phyloP scores from a whole-genome alignment of 257 asterid genomes.

The Salvia miltiorrhiza region DNA sequence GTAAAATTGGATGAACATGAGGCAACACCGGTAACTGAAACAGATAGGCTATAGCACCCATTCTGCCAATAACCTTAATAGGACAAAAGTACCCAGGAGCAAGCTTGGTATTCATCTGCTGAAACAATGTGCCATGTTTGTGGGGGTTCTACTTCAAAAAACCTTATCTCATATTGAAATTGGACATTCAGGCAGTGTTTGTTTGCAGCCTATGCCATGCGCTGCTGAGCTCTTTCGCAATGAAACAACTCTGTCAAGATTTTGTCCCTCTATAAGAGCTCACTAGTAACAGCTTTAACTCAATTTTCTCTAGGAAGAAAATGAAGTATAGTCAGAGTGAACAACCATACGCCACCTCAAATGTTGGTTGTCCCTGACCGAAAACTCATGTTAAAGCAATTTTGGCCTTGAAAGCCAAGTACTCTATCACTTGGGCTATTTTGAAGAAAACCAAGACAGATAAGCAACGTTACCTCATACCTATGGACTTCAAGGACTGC shows the following conservation, averaged over 20 bases:
- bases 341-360: background rate
- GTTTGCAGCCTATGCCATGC: background rate
- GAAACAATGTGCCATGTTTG: background rate
- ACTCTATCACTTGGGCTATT: background rate
- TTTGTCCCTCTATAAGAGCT: too few relatives aligned
- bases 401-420: background rate
- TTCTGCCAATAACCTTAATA: too few relatives aligned
- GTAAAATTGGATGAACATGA: too few relatives aligned
- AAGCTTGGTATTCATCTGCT: too few relatives aligned
- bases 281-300: background rate
- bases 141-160: background rate
- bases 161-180: background rate
- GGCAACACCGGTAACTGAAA: too few relatives aligned
- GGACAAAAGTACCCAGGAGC: too few relatives aligned
- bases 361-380: background rate
- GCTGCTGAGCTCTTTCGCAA: too few relatives aligned
- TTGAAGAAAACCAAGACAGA: background rate
- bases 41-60: too few relatives aligned
- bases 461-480: background rate
- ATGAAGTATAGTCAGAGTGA: background rate
- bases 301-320: background rate
- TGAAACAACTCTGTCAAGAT: background rate
- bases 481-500: too few relatives aligned
- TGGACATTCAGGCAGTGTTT: background rate
- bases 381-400: background rate